Base-by-base conservation (phyloP, 2,329 filamentous ascomycete species). In the Macrophomina tecta region DNA sequence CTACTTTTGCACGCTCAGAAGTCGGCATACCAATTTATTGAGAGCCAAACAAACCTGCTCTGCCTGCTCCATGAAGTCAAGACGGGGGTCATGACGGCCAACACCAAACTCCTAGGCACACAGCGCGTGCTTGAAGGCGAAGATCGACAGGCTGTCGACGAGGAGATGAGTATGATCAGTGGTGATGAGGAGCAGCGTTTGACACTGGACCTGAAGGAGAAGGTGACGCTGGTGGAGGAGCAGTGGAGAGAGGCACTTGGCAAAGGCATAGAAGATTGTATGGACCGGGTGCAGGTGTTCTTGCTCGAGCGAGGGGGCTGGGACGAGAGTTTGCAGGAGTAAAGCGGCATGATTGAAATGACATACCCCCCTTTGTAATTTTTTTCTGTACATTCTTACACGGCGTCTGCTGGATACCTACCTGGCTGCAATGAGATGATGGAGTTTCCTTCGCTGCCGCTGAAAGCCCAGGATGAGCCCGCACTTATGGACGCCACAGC, bases 1-100 rank as follows among this genome's bases (percentile, higher is more conserved):
- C 82, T 98, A 30, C 84, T 99, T 8, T 86, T 90, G 5, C 94
- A 98, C 73, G 91, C 93, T 0, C 92, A 96, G 77, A 97, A 95
- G 81, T 94, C 91, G 72, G 94, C 93, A 8, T 96, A 97, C 74
- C 95, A 98, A 77, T 98, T 97, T 79, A 97, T 98, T 73, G 95
- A 98, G 82, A 91, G 89, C 6, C 94, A 98, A 82, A 94, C 89
- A 36, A 97, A 97, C 74, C 83, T 97, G 40, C 84, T 97, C 30
- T 98, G 94, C 74, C 83, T 98, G 45, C 80, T 97, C 66, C 95
- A 97, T 73, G 93, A 97, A 79, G 93, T 97, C 64, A 92, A 93
- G 75, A 92, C 91, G 64, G 90, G 90, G 0, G 88, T 92, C 1
- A 90, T 92, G 75, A 84, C 85, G 55, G 90, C 91, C 7, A 88